Conservation (phyloP, 768 basidiomycete species). For the Heimioporus sp. region DNA sequence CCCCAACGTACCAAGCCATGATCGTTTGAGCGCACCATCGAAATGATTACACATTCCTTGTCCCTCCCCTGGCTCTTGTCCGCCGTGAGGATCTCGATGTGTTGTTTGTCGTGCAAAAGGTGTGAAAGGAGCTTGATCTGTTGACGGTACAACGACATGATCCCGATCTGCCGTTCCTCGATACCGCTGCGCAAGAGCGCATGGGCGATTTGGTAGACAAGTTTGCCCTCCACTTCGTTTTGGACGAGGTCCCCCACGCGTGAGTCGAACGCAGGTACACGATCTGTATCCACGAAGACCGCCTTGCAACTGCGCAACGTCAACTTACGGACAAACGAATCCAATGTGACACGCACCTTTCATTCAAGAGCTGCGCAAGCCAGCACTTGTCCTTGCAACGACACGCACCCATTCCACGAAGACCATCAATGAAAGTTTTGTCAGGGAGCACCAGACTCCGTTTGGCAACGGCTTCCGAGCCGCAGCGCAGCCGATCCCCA, state of each 20-base stretch:
- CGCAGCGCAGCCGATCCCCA: slow-evolving; percentile 71
- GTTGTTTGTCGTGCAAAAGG: slow-evolving; percentile 51
- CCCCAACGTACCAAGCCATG: slow-evolving; percentile 58
- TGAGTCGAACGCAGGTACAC: slow-evolving; percentile 73
- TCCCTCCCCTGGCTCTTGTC: slow-evolving; percentile 94
- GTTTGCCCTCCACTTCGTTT: slow-evolving; percentile 76
- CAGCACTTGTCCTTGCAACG: slow-evolving; percentile 55
- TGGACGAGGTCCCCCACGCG: slow-evolving; percentile 87
- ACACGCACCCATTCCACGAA: slow-evolving; percentile 39
- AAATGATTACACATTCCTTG: slow-evolving; percentile 93
- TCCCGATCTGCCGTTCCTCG: slow-evolving; percentile 67
- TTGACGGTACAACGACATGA: slow-evolving; percentile 92
- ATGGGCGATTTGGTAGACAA: slow-evolving; percentile 66
- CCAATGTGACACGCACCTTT: slow-evolving; percentile 47
- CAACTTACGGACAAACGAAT: background rate
- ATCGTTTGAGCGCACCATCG: slow-evolving; percentile 88
- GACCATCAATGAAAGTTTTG: slow-evolving; percentile 36
- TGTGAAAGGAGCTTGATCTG: slow-evolving; percentile 88
- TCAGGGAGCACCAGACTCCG: slow-evolving; percentile 55
- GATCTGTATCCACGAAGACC: slow-evolving; percentile 93
- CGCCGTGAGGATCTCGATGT: slow-evolving; percentile 84
- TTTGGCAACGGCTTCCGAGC: slow-evolving; percentile 66
- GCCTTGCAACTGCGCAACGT: slow-evolving; percentile 63
- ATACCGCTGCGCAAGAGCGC: slow-evolving; percentile 67
- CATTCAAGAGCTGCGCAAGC: slow-evolving; percentile 61